Conservation (phyloP, 345 rosid species). For the Gossypium bickii region DNA sequence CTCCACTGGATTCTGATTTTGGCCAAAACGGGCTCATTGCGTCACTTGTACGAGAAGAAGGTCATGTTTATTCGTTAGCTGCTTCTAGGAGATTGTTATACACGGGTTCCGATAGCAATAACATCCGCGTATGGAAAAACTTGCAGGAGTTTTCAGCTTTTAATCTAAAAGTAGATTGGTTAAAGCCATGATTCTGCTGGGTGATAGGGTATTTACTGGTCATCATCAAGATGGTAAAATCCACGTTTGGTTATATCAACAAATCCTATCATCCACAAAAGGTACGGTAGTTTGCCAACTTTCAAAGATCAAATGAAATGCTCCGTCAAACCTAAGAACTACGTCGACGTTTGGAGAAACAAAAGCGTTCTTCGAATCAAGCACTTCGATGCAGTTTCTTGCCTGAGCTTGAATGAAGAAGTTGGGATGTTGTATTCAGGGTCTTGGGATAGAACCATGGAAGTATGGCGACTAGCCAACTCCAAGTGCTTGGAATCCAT, state of each 20-base stretch:
- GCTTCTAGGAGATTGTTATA: constrained; percentile 50
- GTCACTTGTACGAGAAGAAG: constrained; percentile 56
- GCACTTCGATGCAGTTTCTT: constrained; percentile 60
- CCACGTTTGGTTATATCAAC: constrained; percentile 41
- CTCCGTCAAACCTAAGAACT: constrained; percentile 53
- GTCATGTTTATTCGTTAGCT: constrained; percentile 60
- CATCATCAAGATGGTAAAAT: constrained; percentile 73
- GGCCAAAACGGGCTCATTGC: constrained; percentile 40
- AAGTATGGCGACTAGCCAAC: constrained; percentile 53
- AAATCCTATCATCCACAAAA: constrained; percentile 31
- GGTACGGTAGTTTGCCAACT: constrained; percentile 47
- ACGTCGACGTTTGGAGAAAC: constrained; percentile 52
- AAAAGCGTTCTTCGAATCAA: constrained; percentile 43
- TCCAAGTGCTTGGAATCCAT: constrained; percentile 48
- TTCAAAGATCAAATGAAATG: constrained; percentile 41
- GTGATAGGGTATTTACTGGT: constrained; percentile 52
- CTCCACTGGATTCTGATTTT: constrained; percentile 22
- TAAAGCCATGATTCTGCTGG: constrained; percentile 36
- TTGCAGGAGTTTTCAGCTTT: constrained; percentile 50
- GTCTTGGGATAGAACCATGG: constrained; percentile 64
- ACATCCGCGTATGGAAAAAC: constrained; percentile 66
- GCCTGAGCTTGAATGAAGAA: constrained; percentile 50
- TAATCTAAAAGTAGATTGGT: constrained; percentile 55
- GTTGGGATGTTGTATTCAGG: constrained; percentile 27
- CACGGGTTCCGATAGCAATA: constrained; percentile 68